Evolutionary conservation across 179 eudicot species (phyloP), one percentile per base, ranked within the genome.

Genomic region (Beta corolliflora): DNA sequence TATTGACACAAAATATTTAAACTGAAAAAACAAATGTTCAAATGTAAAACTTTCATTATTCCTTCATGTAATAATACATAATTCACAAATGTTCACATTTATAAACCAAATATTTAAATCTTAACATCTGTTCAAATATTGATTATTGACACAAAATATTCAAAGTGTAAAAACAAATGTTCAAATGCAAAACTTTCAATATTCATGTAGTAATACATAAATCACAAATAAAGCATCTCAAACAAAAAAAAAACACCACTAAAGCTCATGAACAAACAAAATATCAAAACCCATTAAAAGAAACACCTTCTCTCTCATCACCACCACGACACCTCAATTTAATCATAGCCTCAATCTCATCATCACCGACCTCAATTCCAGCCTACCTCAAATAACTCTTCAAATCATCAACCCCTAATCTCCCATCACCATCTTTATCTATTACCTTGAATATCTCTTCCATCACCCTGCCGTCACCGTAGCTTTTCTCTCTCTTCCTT

Each of bases 371-470:
- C 15, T 69, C 69, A 56, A 91, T 73, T n/a, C 97, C 94, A 70
- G 85, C 90, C 81, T 81, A 80, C 0, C 60, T 77, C 29, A 93
- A 66, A 74, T 89, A 95, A 25, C 81, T 77, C 79, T 79, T 85
- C 66, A 95, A 87, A 79, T 95, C 98, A 25, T 89, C 89, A 21
- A 25, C 56, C 4, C 98, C 93, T 25, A 95, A 89, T 77, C 78
- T 87, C 0, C 98, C 98, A 77, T 95, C 98, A 11, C 97, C 95
- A 58, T 95, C 98, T 59, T 81, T 82, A 80, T 95, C 98, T 91
- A 95, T 95, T 0, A 87, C 87, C 89, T 77, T 87, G 69, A 95
- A 95, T n/a, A 86, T 90, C 13, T 91, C 97, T 75, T 90, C 91
- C 98, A 93, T 88, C 56, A 93, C 88, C 48, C 71, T 76, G 19